Evolutionary conservation across 2,329 filamentous ascomycete genomes (phyloP).

Genomic region (Diaporthe vexans): DNA sequence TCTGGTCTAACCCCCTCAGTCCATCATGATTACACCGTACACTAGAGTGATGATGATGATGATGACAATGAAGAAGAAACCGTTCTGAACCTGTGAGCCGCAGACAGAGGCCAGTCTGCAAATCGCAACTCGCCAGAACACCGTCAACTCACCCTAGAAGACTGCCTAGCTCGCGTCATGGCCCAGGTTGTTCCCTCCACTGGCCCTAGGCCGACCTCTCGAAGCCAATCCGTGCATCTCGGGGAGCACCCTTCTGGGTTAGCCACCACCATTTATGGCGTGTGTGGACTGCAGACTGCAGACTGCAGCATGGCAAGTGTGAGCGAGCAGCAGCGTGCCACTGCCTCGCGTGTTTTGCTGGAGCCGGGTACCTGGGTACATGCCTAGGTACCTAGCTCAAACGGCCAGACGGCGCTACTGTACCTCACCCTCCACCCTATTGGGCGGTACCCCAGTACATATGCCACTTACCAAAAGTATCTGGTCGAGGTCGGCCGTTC

Average conservation of each 20-base stretch:
- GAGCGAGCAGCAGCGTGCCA: neutral
- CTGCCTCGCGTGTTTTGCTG: no score
- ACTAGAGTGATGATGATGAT: neutral
- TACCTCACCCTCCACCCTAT: neutral
- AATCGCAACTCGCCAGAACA: no score
- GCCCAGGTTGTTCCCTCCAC: constrained; percentile 18
- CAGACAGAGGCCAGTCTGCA: neutral
- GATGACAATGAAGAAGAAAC: no score
- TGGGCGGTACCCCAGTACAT: neutral
- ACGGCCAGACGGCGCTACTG: constrained; percentile 13
- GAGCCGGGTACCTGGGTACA: no score
- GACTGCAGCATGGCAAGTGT: constrained; percentile 2
- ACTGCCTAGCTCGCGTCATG: neutral
- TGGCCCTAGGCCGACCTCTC: neutral
- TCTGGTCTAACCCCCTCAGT: neutral
- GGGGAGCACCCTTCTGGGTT: neutral
- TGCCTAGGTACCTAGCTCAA: neutral
- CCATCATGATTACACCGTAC: no score
- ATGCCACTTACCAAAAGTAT: no score
- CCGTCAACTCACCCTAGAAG: no score
- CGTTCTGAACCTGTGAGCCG: neutral
- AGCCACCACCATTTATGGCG: constrained; percentile 4
- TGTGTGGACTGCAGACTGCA: neutral
- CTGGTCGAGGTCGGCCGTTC: neutral
- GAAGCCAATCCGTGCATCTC: constrained; percentile 17